Conservation (phyloP, 1,284 basidiomycete species). For the Papiliotrema nemorosa region DNA sequence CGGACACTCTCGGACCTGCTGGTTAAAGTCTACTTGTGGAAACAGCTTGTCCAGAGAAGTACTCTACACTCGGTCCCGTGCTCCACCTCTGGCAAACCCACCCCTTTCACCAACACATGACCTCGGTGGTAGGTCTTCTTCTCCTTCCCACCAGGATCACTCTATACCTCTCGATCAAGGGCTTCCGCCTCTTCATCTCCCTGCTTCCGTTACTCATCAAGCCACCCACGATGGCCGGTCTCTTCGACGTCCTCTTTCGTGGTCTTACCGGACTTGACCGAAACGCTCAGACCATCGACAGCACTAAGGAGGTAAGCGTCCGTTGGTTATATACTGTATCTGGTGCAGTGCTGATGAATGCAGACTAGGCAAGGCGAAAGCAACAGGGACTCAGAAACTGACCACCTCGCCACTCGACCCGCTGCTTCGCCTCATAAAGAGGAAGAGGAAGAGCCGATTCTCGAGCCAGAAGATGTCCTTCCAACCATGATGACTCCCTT, state of each 20-base stretch:
- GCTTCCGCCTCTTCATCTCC: too few relatives aligned
- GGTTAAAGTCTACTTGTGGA: too few relatives aligned
- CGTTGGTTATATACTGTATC: background rate
- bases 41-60: too few relatives aligned
- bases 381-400: too few relatives aligned
- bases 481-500: background rate
- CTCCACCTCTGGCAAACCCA: too few relatives aligned
- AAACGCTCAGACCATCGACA: background rate
- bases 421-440: background rate
- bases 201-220: background rate
- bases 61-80: too few relatives aligned
- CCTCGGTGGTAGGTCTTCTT: background rate
- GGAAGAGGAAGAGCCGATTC: background rate
- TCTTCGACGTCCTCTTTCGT: background rate
- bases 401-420: background rate
- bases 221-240: background rate
- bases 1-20: too few relatives aligned
- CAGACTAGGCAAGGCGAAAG: too few relatives aligned
- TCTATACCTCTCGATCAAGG: background rate
- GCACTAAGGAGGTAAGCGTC: background rate
- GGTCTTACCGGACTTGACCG: background rate
- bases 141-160: background rate
- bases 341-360: too few relatives aligned
- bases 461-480: background rate
- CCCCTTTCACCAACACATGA: background rate